Conservation (phyloP, 768 basidiomycete genomes). For the Termitomyces sp. region DNA sequence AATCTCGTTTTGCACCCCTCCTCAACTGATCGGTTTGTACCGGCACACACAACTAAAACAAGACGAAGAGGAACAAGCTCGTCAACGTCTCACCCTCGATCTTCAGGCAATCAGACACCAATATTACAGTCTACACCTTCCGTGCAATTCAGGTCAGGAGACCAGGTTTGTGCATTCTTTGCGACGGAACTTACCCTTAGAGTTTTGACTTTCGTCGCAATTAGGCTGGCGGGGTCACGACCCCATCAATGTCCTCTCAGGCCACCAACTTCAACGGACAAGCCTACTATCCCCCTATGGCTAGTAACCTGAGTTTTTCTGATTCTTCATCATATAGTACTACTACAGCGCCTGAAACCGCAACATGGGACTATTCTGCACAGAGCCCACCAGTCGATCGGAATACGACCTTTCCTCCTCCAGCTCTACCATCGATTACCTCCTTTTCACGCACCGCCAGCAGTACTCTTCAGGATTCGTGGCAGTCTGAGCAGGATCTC, state of each 20-base stretch:
- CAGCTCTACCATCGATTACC: constrained; percentile 50
- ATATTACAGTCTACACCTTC: constrained; percentile 44
- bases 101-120: constrained; percentile 42
- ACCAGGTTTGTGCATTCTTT: constrained; percentile 34
- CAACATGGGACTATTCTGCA: constrained; percentile 53
- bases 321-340: constrained; percentile 36
- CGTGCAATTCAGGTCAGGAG: constrained; percentile 35
- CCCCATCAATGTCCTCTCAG: constrained; percentile 36
- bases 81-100: constrained; percentile 27
- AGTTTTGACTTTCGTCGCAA: constrained; percentile 7
- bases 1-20: constrained; percentile 89
- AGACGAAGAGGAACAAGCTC: constrained; percentile 37
- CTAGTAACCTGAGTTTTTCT: constrained; percentile 38
- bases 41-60: constrained; percentile 38
- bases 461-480: constrained; percentile 18
- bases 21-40: constrained; percentile 69
- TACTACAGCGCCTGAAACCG: constrained; percentile 35
- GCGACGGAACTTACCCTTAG: constrained; percentile 4
- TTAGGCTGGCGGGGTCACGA: constrained; percentile 20
- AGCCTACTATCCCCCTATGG: constrained; percentile 37
- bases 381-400: constrained; percentile 36
- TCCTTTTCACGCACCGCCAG: constrained; percentile 39
- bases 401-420: constrained; percentile 43
- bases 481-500: constrained; percentile 24
- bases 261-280: constrained; percentile 36